Percentiles rank a stretch among this genome's conserved stretches.
These are phyloP conservation scores for Geotrichum fermentans DNA, from an alignment of 1,139 yeast genomes.

Conservation along the genomic window DNA sequence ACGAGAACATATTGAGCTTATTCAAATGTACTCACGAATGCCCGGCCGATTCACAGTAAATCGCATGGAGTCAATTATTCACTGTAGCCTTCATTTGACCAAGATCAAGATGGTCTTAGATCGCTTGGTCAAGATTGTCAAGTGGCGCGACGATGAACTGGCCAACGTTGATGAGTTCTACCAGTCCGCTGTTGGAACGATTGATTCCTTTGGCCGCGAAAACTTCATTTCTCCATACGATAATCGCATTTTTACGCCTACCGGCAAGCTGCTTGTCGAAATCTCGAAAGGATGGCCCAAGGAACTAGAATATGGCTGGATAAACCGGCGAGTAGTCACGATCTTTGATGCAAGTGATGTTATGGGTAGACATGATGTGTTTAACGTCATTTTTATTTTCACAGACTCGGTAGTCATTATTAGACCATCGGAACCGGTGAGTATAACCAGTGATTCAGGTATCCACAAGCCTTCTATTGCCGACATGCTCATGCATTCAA, in stretches of 20 bases:
- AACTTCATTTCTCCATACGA: slow-evolving; percentile 43
- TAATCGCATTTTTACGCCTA: slow-evolving; percentile 77
- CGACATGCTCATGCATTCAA: slow-evolving; percentile 82
- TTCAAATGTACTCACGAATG: slow-evolving; percentile 24
- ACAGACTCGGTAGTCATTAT: slow-evolving; percentile 73
- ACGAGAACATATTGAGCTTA: slow-evolving; percentile 28
- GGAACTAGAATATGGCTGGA: slow-evolving; percentile 84
- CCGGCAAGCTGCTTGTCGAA: slow-evolving; percentile 82
- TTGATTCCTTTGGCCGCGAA: slow-evolving; percentile 71
- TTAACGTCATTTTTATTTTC: slow-evolving; percentile 65
- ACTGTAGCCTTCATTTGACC: slow-evolving; percentile 66
- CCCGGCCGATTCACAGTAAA: slow-evolving; percentile 45
- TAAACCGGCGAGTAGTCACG: slow-evolving; percentile 76
- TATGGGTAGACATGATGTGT: slow-evolving; percentile 31
- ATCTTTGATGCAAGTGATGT: slow-evolving; percentile 59
- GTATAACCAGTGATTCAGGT: slow-evolving; percentile 33
- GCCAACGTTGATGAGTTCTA: slow-evolving; percentile 45
- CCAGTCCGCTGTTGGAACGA: slow-evolving; percentile 55
- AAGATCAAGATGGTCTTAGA: slow-evolving; percentile 62
- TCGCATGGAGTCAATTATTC: slow-evolving; percentile 63
- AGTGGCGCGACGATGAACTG: slow-evolving; percentile 39
- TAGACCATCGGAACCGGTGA: slow-evolving; percentile 37
- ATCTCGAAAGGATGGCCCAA: slow-evolving; percentile 83
- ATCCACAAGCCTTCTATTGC: slow-evolving; percentile 59
- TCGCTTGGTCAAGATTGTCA: slow-evolving; percentile 44